Evolutionary conservation across 768 basidiomycete genomes (phyloP).

Genomic region (Rhizopogon salebrosus): DNA sequence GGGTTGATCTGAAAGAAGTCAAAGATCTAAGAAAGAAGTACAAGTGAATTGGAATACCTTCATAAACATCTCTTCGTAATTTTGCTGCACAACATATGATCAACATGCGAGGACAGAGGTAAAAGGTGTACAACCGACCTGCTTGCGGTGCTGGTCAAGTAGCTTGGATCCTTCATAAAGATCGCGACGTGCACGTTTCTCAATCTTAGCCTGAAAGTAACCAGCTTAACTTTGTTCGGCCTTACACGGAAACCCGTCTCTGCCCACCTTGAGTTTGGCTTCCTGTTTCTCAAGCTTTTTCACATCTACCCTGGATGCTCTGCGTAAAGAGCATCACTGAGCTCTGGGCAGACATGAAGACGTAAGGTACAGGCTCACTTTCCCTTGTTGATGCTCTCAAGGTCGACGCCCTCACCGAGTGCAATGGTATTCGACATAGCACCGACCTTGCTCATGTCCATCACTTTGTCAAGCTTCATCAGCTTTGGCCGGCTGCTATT

Average conservation of each 20-base stretch:
- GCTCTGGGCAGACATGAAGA: constrained; percentile 1
- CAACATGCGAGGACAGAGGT: not conserved
- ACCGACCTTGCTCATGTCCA: constrained; percentile 80
- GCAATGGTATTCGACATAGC: constrained; percentile 78
- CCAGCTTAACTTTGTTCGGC: not conserved
- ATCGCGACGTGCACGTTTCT: constrained; percentile 87
- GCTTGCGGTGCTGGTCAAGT: constrained; percentile 87
- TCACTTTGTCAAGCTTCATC: constrained; percentile 76
- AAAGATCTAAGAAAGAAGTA: not conserved
- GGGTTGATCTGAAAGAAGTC: constrained; percentile 71
- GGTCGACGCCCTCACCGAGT: constrained; percentile 76
- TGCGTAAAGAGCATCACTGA: constrained; percentile 25
- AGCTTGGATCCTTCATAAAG: constrained; percentile 96
- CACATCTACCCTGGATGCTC: constrained; percentile 88
- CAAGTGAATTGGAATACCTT: constrained; percentile 46
- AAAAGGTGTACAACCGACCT: constrained; percentile 39
- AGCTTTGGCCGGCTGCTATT: constrained; percentile 60
- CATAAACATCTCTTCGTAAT: constrained; percentile 99
- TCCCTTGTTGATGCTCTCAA: constrained; percentile 91
- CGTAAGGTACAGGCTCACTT: constrained; percentile 49
- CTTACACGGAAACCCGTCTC: not conserved
- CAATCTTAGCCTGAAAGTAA: constrained; percentile 77
- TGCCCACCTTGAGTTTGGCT: constrained; percentile 78
- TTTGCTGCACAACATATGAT: constrained; percentile 54
- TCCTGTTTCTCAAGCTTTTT: constrained; percentile 97